Conservation (phyloP, 352 stramenopile genomes). For the Globisporangium okanoganense region DNA sequence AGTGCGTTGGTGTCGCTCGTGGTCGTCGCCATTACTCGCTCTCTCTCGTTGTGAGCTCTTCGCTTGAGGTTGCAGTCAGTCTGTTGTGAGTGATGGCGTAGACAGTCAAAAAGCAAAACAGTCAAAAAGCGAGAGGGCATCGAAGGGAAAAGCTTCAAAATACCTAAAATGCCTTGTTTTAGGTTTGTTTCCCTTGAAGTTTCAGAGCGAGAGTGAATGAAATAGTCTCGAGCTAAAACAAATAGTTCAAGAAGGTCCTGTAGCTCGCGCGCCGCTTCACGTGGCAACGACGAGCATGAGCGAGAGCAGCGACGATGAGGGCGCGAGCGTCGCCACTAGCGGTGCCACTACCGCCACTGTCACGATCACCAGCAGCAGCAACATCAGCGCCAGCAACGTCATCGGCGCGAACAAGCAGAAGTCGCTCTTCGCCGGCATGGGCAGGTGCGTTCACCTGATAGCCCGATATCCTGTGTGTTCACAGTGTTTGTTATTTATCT, state of each 20-base stretch:
- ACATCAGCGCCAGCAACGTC: slow-evolving; percentile 4
- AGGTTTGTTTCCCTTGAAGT: too few species aligned
- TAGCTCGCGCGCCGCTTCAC: too few species aligned
- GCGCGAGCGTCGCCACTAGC: slow-evolving; percentile 7
- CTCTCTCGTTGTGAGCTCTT: slow-evolving; percentile 13
- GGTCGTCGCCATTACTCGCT: slow-evolving; percentile 24
- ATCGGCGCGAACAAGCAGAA: slow-evolving; percentile 22
- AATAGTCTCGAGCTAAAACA: too few species aligned
- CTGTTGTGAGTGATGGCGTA: slow-evolving; percentile 11
- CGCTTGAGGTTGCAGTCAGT: slow-evolving; percentile 3
- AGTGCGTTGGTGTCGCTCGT: slow-evolving; percentile 20
- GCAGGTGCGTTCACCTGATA: slow-evolving; percentile 14
- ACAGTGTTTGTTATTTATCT: not conserved
- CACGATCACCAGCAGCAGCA: slow-evolving; percentile 10
- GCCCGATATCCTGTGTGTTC: too few species aligned
- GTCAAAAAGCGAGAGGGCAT: slow-evolving; percentile 2
- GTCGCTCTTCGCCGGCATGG: slow-evolving; percentile 50
- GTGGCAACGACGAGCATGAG: too few species aligned
- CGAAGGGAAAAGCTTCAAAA: too few species aligned
- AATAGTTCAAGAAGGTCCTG: too few species aligned
- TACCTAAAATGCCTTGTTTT: too few species aligned
- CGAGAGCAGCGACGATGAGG: slow-evolving; percentile 37
- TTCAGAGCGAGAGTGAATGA: too few species aligned
- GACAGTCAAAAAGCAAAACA: slow-evolving; percentile 6
- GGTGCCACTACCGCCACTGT: not conserved